Conservation (phyloP, 1,284 basidiomycete species). For the Kalmanozyma brasiliensis region DNA sequence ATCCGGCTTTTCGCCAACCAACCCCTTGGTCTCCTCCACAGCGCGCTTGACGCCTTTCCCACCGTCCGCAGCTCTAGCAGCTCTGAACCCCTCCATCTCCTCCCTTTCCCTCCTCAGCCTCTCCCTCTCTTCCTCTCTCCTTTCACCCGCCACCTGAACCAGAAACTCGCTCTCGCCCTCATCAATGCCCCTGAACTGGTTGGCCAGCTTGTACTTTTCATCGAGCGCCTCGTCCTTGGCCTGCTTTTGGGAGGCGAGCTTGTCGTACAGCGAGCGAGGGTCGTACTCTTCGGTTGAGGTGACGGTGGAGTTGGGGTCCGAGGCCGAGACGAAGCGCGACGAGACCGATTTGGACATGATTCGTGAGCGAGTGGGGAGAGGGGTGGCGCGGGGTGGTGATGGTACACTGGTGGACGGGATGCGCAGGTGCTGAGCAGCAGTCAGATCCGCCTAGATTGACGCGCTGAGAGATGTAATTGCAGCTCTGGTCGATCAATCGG, state of each 20-base stretch:
- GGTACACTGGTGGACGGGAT: no score
- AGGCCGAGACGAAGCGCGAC: slow-evolving; percentile 31
- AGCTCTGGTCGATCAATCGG: no score
- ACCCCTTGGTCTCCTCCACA: background rate
- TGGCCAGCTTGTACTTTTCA: slow-evolving; percentile 59
- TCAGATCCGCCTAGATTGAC: no score
- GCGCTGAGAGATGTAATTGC: no score
- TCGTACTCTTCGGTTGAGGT: slow-evolving; percentile 31
- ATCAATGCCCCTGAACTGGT: slow-evolving; percentile 65
- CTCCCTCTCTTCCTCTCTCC: slow-evolving; percentile 25
- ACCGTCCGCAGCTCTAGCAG: background rate
- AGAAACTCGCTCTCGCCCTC: slow-evolving; percentile 61
- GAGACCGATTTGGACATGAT: no score
- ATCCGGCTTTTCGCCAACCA: no score
- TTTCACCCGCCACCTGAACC: slow-evolving; percentile 39
- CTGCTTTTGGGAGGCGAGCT: slow-evolving; percentile 55
- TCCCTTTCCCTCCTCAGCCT: slow-evolving; percentile 27
- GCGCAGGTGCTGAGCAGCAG: no score
- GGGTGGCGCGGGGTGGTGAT: no score
- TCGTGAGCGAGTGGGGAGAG: no score
- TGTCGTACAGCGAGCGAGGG: slow-evolving; percentile 47
- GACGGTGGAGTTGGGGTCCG: slow-evolving; percentile 21
- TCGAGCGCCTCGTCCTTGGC: slow-evolving; percentile 60
- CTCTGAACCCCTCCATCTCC: slow-evolving; percentile 51
- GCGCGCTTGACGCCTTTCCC: background rate